Conservation (phyloP, 2,329 filamentous ascomycete genomes). For the Didymella lethalis region DNA sequence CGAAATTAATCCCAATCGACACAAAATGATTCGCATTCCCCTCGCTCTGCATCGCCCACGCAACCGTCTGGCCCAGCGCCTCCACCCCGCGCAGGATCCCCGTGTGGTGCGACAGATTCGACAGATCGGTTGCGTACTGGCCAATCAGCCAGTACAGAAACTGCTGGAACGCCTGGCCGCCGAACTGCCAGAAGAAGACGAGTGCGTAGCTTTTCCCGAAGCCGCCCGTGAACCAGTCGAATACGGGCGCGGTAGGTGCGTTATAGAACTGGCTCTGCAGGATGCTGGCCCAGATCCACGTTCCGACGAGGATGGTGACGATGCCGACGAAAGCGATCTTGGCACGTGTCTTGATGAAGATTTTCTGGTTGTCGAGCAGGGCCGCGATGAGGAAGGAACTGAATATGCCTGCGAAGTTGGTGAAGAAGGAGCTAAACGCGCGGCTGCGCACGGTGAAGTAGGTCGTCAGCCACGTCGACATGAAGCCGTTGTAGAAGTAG, state of each 20-base stretch:
- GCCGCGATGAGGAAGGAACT: conserved; percentile 46
- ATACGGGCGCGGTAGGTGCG: conserved; percentile 35
- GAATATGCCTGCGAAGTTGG: conserved; percentile 50
- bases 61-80: conserved; percentile 47
- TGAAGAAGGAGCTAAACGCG: conserved; percentile 49
- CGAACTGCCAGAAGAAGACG: conserved; percentile 49
- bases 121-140: conserved; percentile 47
- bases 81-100: conserved; percentile 48
- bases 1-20: conserved; percentile 49
- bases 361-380: conserved; percentile 44
- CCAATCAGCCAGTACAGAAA: conserved; percentile 49
- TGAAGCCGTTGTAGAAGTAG: conserved; percentile 51
- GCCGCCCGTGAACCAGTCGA: conserved; percentile 47
- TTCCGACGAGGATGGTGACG: conserved; percentile 42
- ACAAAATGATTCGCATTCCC: conserved; percentile 49
- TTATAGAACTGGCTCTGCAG: conserved; percentile 47
- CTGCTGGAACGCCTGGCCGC: conserved; percentile 49
- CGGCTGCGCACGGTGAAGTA: conserved; percentile 49
- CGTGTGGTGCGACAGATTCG: conserved; percentile 44
- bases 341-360: conserved; percentile 46
- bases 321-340: conserved; percentile 41
- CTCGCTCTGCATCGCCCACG: conserved; percentile 50
- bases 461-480: conserved; percentile 46
- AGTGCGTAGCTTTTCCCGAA: conserved; percentile 47
- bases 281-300: conserved; percentile 48